Conservation (phyloP, 1,284 basidiomycete species). For the Ustilago sp. region DNA sequence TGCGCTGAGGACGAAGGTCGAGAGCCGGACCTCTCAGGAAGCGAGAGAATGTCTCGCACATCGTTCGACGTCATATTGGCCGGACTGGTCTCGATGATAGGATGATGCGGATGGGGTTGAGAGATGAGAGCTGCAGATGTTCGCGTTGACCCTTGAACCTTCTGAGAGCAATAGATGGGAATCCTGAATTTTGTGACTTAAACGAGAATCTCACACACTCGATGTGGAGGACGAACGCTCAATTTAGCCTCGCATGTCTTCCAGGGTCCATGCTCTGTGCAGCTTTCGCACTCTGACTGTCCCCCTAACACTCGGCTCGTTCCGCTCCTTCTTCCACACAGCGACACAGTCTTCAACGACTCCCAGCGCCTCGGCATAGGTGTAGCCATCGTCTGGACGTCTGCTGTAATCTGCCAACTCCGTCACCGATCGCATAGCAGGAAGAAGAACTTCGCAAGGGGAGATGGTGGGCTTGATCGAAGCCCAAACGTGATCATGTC, state of each 20-base stretch:
- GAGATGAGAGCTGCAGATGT: conserved; percentile 21
- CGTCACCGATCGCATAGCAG: too few species aligned
- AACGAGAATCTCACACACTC: background rate
- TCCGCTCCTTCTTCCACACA: background rate
- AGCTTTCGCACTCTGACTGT: conserved; percentile 7
- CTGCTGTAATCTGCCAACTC: too few species aligned
- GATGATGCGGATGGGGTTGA: conserved; percentile 6
- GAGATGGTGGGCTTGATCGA: conserved; percentile 1
- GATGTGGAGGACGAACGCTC: conserved; percentile 7
- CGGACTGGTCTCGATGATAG: background rate
- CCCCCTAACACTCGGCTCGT: background rate
- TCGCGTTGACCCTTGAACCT: conserved; percentile 15
- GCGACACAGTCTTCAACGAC: background rate
- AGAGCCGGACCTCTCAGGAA: conserved; percentile 45
- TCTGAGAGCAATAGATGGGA: background rate
- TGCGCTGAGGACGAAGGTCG: conserved; percentile 38
- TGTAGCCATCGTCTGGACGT: background rate
- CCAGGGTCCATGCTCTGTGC: conserved; percentile 33
- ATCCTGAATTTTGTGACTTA: background rate
- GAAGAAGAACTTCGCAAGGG: background rate
- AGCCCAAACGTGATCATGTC: conserved; percentile 28
- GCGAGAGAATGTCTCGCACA: conserved; percentile 66
- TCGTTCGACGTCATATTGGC: conserved; percentile 60
- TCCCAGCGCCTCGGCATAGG: background rate
- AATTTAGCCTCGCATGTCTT: conserved; percentile 17